These are phyloP conservation scores for Sarcodon sp. DNA, from an alignment of 768 basidiomycete genomes.

Conservation along the genomic window DNA sequence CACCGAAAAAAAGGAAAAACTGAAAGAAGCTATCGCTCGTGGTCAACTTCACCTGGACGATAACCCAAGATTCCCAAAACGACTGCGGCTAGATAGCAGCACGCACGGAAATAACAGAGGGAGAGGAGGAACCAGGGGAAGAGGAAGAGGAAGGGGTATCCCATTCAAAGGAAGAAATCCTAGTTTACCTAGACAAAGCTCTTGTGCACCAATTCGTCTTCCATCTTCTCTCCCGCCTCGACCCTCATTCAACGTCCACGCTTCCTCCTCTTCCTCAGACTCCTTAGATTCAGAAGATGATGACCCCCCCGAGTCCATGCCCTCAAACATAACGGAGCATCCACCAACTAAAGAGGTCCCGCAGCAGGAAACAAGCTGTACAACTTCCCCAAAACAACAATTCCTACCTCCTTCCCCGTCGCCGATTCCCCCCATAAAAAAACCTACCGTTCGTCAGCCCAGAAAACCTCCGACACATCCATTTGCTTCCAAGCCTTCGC, in stretches of 20 bases:
- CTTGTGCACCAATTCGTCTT: too few species aligned
- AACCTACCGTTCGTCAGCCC: conserved; percentile 24
- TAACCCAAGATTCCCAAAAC: conserved; percentile 26
- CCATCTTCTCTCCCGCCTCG: conserved; percentile 7
- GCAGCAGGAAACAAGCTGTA: background rate
- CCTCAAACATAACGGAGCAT: conserved; percentile 30
- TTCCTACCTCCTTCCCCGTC: conserved; percentile 1
- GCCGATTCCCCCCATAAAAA: conserved; percentile 8
- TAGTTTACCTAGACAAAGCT: too few species aligned
- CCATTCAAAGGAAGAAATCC: conserved; percentile 3
- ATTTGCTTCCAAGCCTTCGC: conserved; percentile 52
- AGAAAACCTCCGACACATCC: conserved; percentile 44
- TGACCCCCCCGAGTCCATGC: conserved; percentile 41
- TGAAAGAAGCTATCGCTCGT: conserved; percentile 66
- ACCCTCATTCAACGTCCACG: background rate
- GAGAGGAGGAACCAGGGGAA: conserved; percentile 12
- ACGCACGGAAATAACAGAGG: conserved; percentile 5
- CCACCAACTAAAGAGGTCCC: background rate
- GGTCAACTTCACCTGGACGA: conserved; percentile 55
- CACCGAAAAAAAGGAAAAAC: conserved; percentile 71
- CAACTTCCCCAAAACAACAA: background rate
- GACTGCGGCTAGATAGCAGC: conserved; percentile 20
- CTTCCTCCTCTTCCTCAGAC: background rate
- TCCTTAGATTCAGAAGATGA: conserved; percentile 15
- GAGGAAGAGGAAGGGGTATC: conserved; percentile 14